Percentiles rank a stretch among this genome's conserved stretches.
Conservation (phyloP, 768 basidiomycete species). For the Suillus lakei region DNA sequence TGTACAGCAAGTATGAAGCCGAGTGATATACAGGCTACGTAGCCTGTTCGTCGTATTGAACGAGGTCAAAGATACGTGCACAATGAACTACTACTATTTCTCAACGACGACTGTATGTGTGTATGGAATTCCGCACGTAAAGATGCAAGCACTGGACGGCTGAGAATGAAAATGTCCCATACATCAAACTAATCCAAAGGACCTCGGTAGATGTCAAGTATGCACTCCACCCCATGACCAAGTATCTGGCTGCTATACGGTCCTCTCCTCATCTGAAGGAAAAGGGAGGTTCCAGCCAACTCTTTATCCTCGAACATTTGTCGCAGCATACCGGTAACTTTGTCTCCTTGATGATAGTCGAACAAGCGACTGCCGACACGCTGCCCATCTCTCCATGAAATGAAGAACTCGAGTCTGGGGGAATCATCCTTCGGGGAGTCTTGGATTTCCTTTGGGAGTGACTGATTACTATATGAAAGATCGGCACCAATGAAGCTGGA, state of each 20-base stretch:
- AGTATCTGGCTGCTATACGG: too few species aligned
- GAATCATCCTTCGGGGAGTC: neutral
- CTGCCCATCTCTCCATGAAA: neutral
- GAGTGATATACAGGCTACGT: too few species aligned
- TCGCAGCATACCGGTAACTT: neutral
- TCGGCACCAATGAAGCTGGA: neutral
- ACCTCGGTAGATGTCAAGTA: neutral
- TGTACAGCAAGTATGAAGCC: too few species aligned
- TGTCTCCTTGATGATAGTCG: neutral
- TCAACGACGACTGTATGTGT: too few species aligned
- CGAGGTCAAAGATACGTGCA: too few species aligned
- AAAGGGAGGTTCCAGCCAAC: neutral
- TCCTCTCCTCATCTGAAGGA: neutral
- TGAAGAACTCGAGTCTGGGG: neutral
- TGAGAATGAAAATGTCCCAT: neutral
- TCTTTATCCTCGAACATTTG: neutral
- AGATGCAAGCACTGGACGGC: neutral
- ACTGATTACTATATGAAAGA: neutral
- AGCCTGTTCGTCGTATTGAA: too few species aligned
- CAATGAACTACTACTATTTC: too few species aligned
- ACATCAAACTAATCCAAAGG: neutral
- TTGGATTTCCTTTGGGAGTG: neutral
- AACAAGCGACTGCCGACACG: constrained; percentile 4
- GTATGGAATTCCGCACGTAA: neutral
- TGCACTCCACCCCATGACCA: too few species aligned